Base-by-base conservation (phyloP, 2,329 filamentous ascomycete species). In the Fusarium sarcochroum region DNA sequence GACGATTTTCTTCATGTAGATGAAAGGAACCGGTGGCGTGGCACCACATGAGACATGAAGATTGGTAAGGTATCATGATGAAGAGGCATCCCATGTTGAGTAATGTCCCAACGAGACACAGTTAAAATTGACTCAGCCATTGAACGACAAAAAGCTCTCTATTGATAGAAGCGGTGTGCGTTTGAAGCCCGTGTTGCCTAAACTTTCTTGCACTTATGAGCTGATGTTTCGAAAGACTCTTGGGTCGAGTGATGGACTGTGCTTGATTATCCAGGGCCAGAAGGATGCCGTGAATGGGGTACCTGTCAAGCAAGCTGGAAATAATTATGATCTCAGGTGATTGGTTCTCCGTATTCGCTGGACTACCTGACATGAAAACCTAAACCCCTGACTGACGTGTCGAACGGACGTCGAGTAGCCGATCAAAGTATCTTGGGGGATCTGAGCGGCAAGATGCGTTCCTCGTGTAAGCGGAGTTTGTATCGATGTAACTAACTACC, bases 31-130 rank as follows among this genome's bases (percentile, higher is more conserved):
- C 45, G 42, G 45, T 55, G 42, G 66, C 34, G 49, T 69, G 57
- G 66, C 46, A 69, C 62, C 57, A 69, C 57, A 67, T 53, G 49
- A 55, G 52, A 67, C 66, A 69, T 58, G 51, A 27, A 47, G 47
- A 20, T 25, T 44, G 18, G 40, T 46, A 46, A 37, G 18, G 40
- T 46, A 46, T 46, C 40, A 45, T 37, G 52, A 47, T 35, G 46
- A 63, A 44, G 48, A 49, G 34, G 20, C 30, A 20, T 14, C n/a
- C 38, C 40, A 32, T 45, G 25, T 38, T 18, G 35, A 18, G 35
- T 18, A n/a, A 41, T 23, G 20, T 41, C 40, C 40, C 40, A 41
- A 41, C 20, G 59, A 64, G 30, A 58, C 41, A 65, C 53, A 40
- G 25, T 42, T 44, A 27, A 32, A 17, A 17, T 47, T 46, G 44